These are phyloP conservation scores for Eucalyptus tenuipes DNA, from an alignment of 345 rosid species.

Conservation along the genomic window DNA sequence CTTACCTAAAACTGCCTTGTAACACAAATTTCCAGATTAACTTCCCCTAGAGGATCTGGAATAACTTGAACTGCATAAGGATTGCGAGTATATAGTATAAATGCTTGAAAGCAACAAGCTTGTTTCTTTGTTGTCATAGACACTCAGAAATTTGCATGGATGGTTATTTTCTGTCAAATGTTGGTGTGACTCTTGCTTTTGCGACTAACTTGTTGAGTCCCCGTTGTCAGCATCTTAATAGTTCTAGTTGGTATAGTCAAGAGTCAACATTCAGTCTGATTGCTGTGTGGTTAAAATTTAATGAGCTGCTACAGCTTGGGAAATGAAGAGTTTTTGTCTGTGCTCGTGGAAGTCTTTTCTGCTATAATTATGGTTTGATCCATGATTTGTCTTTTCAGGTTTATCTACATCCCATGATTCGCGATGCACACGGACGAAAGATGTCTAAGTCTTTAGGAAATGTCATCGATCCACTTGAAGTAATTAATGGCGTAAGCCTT, in stretches of 20 bases:
- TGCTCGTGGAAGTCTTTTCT: neutral
- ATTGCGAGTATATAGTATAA: neutral
- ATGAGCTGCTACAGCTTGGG: neutral
- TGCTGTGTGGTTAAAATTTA: neutral
- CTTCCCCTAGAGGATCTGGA: neutral
- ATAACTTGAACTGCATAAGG: neutral
- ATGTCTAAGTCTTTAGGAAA: conserved; percentile 94
- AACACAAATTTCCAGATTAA: neutral
- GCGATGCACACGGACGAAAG: conserved; percentile 97
- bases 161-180: neutral
- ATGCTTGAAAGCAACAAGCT: neutral
- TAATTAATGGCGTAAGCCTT: conserved; percentile 71
- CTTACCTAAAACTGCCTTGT: neutral
- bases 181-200: neutral
- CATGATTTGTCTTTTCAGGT: conserved; percentile 30
- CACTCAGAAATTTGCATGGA: neutral
- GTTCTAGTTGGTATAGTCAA: neutral
- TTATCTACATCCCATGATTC: conserved; percentile 92
- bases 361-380: neutral
- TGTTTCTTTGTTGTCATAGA: neutral
- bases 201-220: neutral
- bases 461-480: conserved; percentile 92
- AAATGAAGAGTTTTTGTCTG: neutral
- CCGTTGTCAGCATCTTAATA: neutral
- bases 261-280: neutral